Evolutionary conservation across 2,329 filamentous ascomycete genomes (phyloP), one percentile per base, ranked within the genome.

Genomic region (Thermochaetoides dissita): DNA sequence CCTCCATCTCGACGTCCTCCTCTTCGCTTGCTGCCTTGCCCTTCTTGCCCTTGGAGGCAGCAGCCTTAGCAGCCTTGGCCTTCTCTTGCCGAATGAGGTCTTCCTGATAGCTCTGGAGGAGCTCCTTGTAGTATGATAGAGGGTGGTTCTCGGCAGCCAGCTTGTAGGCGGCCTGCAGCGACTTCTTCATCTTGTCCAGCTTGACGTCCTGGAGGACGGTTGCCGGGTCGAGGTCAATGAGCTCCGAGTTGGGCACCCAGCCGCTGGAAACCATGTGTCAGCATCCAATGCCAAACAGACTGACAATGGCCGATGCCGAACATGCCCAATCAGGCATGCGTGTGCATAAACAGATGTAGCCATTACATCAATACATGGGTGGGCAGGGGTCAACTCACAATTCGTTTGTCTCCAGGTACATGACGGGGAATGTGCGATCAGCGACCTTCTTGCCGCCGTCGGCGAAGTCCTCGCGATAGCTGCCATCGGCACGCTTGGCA

Each of bases 321-420:
- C 17, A 24, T 24, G 17, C 17, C 17, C 17, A 24, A 24, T 24
- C 17, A 24, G 17, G 17, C 17, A 24, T 24, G 17, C 17, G 17
- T 5, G 17, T 24, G 17, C 3, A 5, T 24, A 24, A 24, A 24
- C 17, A 24, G 17, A 24, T 24, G 17, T 24, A 24, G 17, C 5
- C 3, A 24, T 3, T 24, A 24, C 17, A 5, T 24, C 17, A 24
- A 24, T 24, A 24, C 5, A 24, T 3, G 5, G 17, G 17, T 24
- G 17, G 3, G 17, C 17, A 24, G 17, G 17, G 17, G 17, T 24
- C 17, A 24, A 77, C 89, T 76, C 67, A 98, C 91, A 98, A 96
- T 71, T 96, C 89, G 56, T 96, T 95, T 33, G 88, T 94, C 49
- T 77, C 71, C 39, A 96, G 67, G 60, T 94, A 96, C 89, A 96